Percentiles rank a stretch among this genome's conserved stretches.
phyloP scores from a whole-genome alignment of 208 protist genomes.

The Phytomonas francai region DNA sequence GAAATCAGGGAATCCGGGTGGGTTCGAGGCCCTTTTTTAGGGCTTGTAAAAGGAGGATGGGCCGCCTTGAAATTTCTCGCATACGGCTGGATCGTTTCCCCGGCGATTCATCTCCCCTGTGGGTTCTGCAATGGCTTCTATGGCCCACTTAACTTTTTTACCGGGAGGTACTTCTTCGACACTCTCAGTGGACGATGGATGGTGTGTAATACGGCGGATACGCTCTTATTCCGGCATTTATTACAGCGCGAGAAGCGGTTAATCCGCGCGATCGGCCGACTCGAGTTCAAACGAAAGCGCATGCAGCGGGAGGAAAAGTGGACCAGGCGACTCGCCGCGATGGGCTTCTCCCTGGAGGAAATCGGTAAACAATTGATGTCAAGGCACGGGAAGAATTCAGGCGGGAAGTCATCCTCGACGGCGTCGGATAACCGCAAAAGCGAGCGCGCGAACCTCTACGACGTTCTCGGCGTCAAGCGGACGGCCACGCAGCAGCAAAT shows the following conservation, averaged over 20 bases:
- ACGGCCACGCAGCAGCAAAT: slow-evolving; percentile 54
- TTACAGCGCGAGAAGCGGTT: slow-evolving; percentile 59
- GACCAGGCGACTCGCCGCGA: slow-evolving; percentile 37
- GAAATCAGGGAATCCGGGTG: slow-evolving; percentile 14
- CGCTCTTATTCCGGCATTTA: slow-evolving; percentile 30
- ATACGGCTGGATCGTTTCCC: slow-evolving; percentile 64
- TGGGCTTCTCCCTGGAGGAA: slow-evolving; percentile 75
- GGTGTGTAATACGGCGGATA: slow-evolving; percentile 40
- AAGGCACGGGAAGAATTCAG: background rate
- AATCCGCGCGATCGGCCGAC: slow-evolving; percentile 62
- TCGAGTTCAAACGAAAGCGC: slow-evolving; percentile 63
- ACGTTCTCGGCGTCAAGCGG: slow-evolving; percentile 59
- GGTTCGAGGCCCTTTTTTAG: slow-evolving; percentile 9
- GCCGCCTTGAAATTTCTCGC: slow-evolving; percentile 34
- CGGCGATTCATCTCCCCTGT: slow-evolving; percentile 48
- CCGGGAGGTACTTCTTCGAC: slow-evolving; percentile 65
- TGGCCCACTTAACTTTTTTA: slow-evolving; percentile 52
- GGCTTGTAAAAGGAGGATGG: slow-evolving; percentile 13
- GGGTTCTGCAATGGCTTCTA: slow-evolving; percentile 61
- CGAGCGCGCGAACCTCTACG: slow-evolving; percentile 51
- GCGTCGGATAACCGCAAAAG: slow-evolving; percentile 1
- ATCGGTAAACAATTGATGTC: slow-evolving; percentile 7
- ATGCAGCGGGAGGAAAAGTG: slow-evolving; percentile 57
- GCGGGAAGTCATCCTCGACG: slow-evolving; percentile 12
- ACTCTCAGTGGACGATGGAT: slow-evolving; percentile 62